A percentile compares a stretch with the other conserved stretches of the same genome.
Conservation (phyloP, 345 rosid species). For the Combretum micranthum region DNA sequence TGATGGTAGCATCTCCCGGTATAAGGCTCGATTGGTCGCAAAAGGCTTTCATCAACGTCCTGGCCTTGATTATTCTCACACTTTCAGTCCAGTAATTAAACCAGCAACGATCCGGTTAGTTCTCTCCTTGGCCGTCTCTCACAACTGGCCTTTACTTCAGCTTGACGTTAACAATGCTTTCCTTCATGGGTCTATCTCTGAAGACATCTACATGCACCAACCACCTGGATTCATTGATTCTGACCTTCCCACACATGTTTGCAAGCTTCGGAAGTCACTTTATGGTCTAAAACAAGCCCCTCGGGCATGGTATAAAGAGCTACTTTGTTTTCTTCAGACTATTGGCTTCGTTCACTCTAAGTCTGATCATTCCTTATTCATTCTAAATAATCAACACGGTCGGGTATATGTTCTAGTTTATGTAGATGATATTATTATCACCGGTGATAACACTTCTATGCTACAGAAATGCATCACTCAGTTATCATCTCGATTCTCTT, state of each 20-base stretch:
- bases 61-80: slow-evolving; percentile 3
- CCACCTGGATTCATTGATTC: no score
- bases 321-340: neutral
- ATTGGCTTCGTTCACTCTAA: rapidly evolving
- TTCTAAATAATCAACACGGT: no score
- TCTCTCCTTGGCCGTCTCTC: neutral
- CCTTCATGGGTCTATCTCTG: no score
- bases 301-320: neutral
- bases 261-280: no score
- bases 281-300: slow-evolving; percentile 5
- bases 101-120: neutral
- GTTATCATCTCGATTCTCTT: neutral
- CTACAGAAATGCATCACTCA: rapidly evolving
- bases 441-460: rapidly evolving
- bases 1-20: neutral
- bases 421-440: no score
- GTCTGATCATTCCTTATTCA: slow-evolving; percentile 4
- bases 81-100: no score
- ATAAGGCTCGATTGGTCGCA: neutral
- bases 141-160: neutral
- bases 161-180: no score
- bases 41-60: slow-evolving; percentile 6
- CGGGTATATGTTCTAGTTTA: no score
- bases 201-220: no score
- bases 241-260: no score